phyloP scores from a whole-genome alignment of 805 yeast genomes.

The Wickerhamomyces bovis region DNA sequence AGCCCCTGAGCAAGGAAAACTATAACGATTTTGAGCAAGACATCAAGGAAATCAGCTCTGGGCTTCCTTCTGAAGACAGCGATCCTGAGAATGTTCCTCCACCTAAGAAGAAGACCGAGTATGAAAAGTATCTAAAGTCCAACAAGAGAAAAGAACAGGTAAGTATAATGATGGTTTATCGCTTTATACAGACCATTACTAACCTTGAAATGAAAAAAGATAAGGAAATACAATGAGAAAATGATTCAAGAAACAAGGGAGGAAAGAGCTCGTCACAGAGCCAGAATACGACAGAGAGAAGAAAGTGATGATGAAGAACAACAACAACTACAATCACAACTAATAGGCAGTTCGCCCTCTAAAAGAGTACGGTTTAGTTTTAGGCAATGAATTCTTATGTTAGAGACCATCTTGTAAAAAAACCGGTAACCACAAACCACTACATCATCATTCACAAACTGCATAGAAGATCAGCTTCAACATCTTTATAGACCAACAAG shows the following conservation, averaged over 20 bases:
- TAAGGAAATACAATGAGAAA: conserved; percentile 9
- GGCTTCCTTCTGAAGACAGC: not conserved
- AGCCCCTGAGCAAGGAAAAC: not conserved
- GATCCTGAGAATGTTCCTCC: conserved; percentile 10
- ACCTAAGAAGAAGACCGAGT: conserved; percentile 14
- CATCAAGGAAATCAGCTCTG: not conserved
- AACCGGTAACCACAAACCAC: no score
- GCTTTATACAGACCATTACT: not conserved
- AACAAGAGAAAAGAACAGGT: conserved; percentile 17
- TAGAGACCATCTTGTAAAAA: no score
- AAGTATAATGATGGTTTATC: not conserved
- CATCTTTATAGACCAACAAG: not conserved
- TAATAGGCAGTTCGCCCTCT: conserved; percentile 4
- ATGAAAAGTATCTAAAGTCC: conserved; percentile 14
- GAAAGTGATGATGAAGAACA: not conserved
- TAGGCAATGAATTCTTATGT: not conserved
- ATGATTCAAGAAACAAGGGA: conserved; percentile 8
- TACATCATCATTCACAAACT: no score
- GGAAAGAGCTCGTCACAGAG: conserved; percentile 6
- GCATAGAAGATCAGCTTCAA: not conserved
- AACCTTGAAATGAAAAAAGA: conserved; percentile 1
- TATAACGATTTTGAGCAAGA: not conserved
- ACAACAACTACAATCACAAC: no score
- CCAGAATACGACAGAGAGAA: conserved; percentile 6
- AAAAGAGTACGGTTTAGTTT: conserved; percentile 9